Evolutionary conservation across 2,329 filamentous ascomycete genomes (phyloP), one percentile per base, ranked within the genome.

Genomic region (Neonectria sp.): DNA sequence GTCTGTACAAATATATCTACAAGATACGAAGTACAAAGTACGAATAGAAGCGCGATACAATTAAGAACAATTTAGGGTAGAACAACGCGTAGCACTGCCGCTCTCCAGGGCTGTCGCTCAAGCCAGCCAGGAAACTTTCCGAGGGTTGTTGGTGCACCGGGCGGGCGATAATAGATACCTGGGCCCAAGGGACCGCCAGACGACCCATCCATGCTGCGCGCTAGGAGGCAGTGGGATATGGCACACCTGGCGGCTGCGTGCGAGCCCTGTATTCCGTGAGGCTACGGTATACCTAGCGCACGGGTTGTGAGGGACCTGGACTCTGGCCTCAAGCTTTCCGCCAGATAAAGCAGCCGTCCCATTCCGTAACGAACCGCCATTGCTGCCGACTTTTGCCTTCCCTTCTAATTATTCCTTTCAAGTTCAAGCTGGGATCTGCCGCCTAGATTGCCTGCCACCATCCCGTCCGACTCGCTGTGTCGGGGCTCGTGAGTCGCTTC

Each of bases 241-340:
- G 49, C 48, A 65, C 37, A 65, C 37, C 48, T 59, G 62, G 37
- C 49, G 62, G 62, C 43, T 53, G 48, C 21, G 35, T 46, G 37
- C 37, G 37, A 25, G 35, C 57, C 58, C 63, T 62, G 58, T 37
- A 53, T 60, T 43, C 58, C 48, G 35, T 29, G 48, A 35, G 25
- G 48, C n/a, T 53, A 35, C n/a, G 58, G 9, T 49, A 27, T 49
- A 27, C 33, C 48, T 53, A 37, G 45, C 53, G 27, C 43, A 37
- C 27, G 27, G 46, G n/a, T 21, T 45, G 56, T 29, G 51, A 51
- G 11, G 25, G 35, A 17, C 37, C 37, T 40, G 37, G 35, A 59
- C 29, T 45, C 46, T 58, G 61, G 48, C 56, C 63, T 65, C 56
- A 56, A 52, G 49, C 53, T 48, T 66, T 66, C 59, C 63, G 63